A percentile compares a stretch with the other conserved stretches of the same genome.
Evolutionary conservation across 768 basidiomycete species (phyloP).

Genomic region (Tricholoma bakamatsutake): DNA sequence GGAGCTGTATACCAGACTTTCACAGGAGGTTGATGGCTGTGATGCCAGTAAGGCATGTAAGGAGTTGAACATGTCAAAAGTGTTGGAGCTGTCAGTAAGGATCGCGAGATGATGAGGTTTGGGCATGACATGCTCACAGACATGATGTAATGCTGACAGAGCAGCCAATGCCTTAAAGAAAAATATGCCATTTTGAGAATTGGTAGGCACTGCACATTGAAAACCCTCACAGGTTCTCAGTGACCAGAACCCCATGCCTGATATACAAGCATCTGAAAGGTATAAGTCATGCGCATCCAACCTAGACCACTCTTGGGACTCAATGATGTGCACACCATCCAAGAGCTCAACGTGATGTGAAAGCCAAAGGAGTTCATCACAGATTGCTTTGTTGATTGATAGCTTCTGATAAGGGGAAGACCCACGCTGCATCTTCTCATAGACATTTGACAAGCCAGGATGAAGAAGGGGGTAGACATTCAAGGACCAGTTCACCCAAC

Average conservation of each 20-base stretch:
- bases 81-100: no score
- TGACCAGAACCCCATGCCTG: neutral
- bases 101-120: no score
- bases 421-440: neutral
- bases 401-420: neutral
- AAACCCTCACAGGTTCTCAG: neutral
- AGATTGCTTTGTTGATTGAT: neutral
- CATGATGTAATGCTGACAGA: no score
- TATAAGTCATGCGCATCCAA: constrained; percentile 12
- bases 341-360: neutral
- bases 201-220: no score
- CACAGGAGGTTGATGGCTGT: no score
- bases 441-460: neutral
- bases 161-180: no score
- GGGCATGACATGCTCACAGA: no score
- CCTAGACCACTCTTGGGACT: neutral
- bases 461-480: neutral
- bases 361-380: neutral
- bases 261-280: constrained; percentile 7
- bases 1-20: no score
- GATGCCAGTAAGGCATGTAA: no score
- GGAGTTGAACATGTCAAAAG: no score
- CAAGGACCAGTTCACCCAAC: no score
- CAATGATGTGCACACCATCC: neutral
- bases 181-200: no score